Percentiles rank a stretch among this genome's conserved stretches.
Conservation (phyloP, 2,329 filamentous ascomycete genomes). For the Pseudocercospora fijiensis region DNA sequence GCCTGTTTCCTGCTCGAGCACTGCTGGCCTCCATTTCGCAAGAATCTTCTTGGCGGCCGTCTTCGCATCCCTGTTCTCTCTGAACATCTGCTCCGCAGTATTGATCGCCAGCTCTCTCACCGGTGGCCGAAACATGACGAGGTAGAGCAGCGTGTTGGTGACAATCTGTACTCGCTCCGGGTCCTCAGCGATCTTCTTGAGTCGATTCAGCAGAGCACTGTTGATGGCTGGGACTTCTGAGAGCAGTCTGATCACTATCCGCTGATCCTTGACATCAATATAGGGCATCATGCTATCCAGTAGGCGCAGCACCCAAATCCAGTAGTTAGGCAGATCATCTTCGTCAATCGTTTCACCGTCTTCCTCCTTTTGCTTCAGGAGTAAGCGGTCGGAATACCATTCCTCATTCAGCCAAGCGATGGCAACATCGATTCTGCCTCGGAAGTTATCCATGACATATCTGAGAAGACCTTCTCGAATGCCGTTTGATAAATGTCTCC, state of each 20-base stretch:
- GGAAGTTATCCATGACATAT: conserved; percentile 90
- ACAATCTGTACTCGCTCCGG: conserved; percentile 62
- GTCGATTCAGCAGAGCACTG: conserved; percentile 66
- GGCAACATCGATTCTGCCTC: conserved; percentile 81
- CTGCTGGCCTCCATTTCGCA: conserved; percentile 55
- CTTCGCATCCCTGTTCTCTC: conserved; percentile 50
- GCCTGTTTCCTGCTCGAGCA: conserved; percentile 36
- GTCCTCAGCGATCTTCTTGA: conserved; percentile 64
- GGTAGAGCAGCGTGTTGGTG: conserved; percentile 58
- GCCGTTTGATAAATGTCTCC: conserved; percentile 59
- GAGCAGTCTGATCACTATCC: conserved; percentile 79
- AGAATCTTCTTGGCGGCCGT: conserved; percentile 55
- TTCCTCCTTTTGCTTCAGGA: conserved; percentile 40
- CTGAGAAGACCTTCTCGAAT: conserved; percentile 79
- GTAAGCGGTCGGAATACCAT: conserved; percentile 86
- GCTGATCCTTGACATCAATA: conserved; percentile 83
- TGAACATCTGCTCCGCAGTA: conserved; percentile 59
- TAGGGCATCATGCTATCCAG: conserved; percentile 88
- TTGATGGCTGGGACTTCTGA: conserved; percentile 86
- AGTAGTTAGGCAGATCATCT: conserved; percentile 32
- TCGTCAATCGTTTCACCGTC: conserved; percentile 16
- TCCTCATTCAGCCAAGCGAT: conserved; percentile 96
- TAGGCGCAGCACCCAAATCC: conserved; percentile 46
- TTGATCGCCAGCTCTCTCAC: conserved; percentile 58
- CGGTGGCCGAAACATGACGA: conserved; percentile 60